A percentile compares a stretch with the other conserved stretches of the same genome.
Evolutionary conservation across 352 stramenopile genomes (phyloP).

Genomic region (Phytophthora litchii): DNA sequence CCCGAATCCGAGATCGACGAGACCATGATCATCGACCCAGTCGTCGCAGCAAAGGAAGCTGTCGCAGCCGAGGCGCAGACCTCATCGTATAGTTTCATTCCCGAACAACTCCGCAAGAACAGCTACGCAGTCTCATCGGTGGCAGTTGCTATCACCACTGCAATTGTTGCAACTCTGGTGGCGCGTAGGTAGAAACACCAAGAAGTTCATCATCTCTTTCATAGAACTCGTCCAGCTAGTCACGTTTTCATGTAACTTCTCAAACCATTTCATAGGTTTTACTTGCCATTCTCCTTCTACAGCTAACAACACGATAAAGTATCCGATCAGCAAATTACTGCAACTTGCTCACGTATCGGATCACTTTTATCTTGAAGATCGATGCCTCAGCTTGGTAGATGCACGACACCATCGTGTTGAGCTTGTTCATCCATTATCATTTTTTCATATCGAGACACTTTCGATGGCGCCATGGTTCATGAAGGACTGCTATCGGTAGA

Average conservation of each 20-base stretch:
- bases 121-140: constrained; percentile 41
- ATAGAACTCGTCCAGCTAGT: constrained; percentile 10
- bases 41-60: constrained; percentile 28
- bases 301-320: too few species aligned
- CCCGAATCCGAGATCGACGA: constrained; percentile 36
- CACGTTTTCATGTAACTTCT: constrained; percentile 5
- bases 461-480: not conserved
- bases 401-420: not conserved
- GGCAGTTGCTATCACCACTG: constrained; percentile 30
- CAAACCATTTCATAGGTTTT: too few species aligned
- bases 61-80: constrained; percentile 7
- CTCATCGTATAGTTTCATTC: constrained; percentile 30
- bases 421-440: not conserved
- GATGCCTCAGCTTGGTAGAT: constrained; percentile 2
- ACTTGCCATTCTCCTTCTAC: too few species aligned
- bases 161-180: constrained; percentile 32
- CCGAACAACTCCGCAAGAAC: constrained; percentile 29
- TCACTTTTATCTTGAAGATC: constrained; percentile 4
- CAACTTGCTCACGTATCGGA: not conserved
- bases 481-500: constrained; percentile 9
- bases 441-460: constrained; percentile 19
- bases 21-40: constrained; percentile 36
- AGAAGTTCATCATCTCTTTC: not conserved
- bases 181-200: constrained; percentile 29
- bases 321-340: too few species aligned